Evolutionary conservation across 345 rosid genomes (phyloP).

Genomic region (Brassica nigra): DNA sequence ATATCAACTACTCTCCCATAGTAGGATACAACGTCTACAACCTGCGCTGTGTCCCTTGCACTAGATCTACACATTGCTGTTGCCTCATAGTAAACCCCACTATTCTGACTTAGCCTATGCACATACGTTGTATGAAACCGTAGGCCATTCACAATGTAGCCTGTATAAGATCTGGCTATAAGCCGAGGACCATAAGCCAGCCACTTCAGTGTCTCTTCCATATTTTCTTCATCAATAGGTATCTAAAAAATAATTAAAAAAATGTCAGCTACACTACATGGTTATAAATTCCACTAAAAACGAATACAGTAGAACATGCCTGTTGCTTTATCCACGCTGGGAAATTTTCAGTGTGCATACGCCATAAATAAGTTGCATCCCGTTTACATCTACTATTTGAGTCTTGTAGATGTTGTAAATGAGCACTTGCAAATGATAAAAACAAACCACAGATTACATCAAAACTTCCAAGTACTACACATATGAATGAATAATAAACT

Average conservation of each 20-base stretch:
- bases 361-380: not conserved
- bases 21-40: not conserved
- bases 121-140: not conserved
- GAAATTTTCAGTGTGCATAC: not conserved
- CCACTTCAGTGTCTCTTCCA: not conserved
- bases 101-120: not conserved
- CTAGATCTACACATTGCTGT: not conserved
- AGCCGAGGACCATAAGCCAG: not conserved
- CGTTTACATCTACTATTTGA: not conserved
- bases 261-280: not conserved
- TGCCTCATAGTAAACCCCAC: not conserved
- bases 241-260: not conserved
- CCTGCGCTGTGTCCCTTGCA: not conserved
- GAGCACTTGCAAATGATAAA: not conserved
- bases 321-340: not conserved
- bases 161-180: not conserved
- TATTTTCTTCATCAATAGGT: not conserved
- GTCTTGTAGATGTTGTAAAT: not conserved
- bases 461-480: not conserved
- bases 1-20: not conserved
- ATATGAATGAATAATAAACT: not conserved
- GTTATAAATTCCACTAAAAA: not conserved
- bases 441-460: not conserved
- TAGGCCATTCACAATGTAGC: not conserved
- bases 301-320: not conserved